Conservation (phyloP, 2,329 filamentous ascomycete genomes). For the Fusarium setosum region DNA sequence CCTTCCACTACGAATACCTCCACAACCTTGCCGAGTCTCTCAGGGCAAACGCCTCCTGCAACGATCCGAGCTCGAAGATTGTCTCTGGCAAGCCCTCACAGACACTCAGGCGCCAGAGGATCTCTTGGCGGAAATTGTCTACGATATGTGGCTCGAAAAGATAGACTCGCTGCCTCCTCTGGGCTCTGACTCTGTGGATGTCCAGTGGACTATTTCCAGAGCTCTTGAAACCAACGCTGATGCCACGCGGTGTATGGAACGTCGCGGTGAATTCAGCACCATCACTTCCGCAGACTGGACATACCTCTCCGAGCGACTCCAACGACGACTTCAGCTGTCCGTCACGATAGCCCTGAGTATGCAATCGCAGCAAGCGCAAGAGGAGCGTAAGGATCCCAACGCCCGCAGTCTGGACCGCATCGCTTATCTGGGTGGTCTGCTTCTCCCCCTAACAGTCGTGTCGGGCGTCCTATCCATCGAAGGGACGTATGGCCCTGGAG, state of each 20-base stretch:
- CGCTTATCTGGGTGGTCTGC: conserved; percentile 60
- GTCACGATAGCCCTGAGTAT: conserved; percentile 9
- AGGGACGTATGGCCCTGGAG: conserved; percentile 56
- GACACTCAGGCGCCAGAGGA: conserved; percentile 27
- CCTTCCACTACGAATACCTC: conserved; percentile 15
- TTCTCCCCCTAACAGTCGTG: conserved; percentile 61
- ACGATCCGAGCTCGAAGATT: conserved; percentile 35
- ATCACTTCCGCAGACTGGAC: conserved; percentile 36
- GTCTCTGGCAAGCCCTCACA: conserved; percentile 30
- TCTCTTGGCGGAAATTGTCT: conserved; percentile 39
- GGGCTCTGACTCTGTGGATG: conserved; percentile 13
- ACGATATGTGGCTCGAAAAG: conserved; percentile 41
- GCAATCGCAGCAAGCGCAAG: conserved; percentile 11
- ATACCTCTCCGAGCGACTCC: conserved; percentile 33
- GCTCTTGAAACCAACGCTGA: conserved; percentile 44
- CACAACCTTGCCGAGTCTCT: conserved; percentile 8
- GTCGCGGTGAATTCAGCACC: conserved; percentile 24
- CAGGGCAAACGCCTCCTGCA: not conserved
- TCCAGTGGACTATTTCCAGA: conserved; percentile 33
- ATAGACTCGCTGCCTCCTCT: conserved; percentile 35
- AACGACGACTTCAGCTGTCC: conserved; percentile 38
- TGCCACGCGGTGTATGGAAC: conserved; percentile 29
- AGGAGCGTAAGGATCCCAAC: conserved; percentile 45
- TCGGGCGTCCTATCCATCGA: conserved; percentile 61
- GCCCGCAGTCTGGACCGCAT: conserved; percentile 58